A percentile compares a stretch with the other conserved stretches of the same genome.
phyloP scores from a whole-genome alignment of 2,329 filamentous ascomycete genomes.

The Verticillium nubilum region DNA sequence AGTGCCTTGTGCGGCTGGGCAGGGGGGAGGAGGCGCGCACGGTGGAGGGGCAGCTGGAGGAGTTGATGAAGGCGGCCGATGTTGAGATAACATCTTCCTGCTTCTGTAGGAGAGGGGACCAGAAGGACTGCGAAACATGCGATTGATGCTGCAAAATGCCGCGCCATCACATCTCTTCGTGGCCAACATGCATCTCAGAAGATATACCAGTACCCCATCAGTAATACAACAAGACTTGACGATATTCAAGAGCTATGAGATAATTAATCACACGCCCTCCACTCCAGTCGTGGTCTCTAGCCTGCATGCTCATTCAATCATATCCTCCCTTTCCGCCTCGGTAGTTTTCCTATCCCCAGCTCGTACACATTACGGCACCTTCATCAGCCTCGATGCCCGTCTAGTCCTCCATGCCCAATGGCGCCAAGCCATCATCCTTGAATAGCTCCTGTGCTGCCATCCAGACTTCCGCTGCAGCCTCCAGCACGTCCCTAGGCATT shows the following conservation, averaged over 20 bases:
- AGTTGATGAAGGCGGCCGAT: constrained; percentile 52
- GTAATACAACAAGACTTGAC: not conserved
- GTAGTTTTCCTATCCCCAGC: too few relatives aligned
- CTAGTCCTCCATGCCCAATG: not conserved
- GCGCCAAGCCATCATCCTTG: constrained; percentile 16
- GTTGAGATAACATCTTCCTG: constrained; percentile 53
- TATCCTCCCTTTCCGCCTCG: too few relatives aligned
- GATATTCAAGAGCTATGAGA: not conserved
- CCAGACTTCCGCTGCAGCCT: constrained; percentile 22
- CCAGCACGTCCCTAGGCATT: not conserved
- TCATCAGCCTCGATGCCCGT: not conserved
- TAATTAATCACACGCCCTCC: not conserved
- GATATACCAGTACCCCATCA: too few relatives aligned
- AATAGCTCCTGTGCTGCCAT: constrained; percentile 24
- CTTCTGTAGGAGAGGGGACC: constrained; percentile 32
- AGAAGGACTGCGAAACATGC: not conserved
- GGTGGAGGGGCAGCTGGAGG: constrained; percentile 37
- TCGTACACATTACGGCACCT: not conserved
- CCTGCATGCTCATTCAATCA: too few relatives aligned
- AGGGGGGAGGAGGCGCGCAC: constrained; percentile 31
- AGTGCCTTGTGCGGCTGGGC: constrained; percentile 57
- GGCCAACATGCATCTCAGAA: too few relatives aligned
- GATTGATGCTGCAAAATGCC: not conserved
- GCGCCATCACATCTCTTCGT: too few relatives aligned
- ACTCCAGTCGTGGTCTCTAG: too few relatives aligned